Percentiles rank a stretch among this genome's conserved stretches.
These are phyloP conservation scores for Xylariaceae sp. DNA, from an alignment of 2,329 filamentous ascomycete species.

Conservation along the genomic window DNA sequence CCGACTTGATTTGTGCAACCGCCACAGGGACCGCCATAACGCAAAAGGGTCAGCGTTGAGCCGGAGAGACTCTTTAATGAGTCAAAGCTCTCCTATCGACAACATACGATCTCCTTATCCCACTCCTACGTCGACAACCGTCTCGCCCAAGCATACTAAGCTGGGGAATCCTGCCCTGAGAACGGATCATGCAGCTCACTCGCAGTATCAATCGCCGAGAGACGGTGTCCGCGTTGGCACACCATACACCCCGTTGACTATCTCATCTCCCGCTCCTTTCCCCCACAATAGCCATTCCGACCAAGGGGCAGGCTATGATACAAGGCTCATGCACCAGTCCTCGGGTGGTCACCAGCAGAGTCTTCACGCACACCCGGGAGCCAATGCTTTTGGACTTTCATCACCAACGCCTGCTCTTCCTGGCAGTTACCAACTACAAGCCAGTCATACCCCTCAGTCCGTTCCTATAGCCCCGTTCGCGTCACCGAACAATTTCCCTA, in stretches of 20 bases:
- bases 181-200: conserved; percentile 37
- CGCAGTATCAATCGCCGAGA: conserved; percentile 44
- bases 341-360: conserved; percentile 41
- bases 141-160: conserved; percentile 45
- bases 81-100: conserved; percentile 42
- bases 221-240: conserved; percentile 38
- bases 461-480: conserved; percentile 45
- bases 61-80: conserved; percentile 64
- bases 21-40: conserved; percentile 75
- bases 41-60: conserved; percentile 72
- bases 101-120: conserved; percentile 39
- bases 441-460: conserved; percentile 42
- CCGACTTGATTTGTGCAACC: conserved; percentile 83
- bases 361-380: conserved; percentile 43
- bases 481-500: conserved; percentile 55
- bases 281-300: conserved; percentile 37
- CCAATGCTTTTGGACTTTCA: conserved; percentile 47
- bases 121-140: conserved; percentile 39
- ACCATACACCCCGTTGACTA: conserved; percentile 44
- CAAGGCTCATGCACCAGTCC: conserved; percentile 37
- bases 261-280: conserved; percentile 38
- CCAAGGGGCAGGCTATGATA: conserved; percentile 32
- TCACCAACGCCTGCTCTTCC: conserved; percentile 49
- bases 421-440: conserved; percentile 43
- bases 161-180: conserved; percentile 38